Evolutionary conservation across 345 rosid genomes (phyloP).

Genomic region (Barbarea vulgaris): DNA sequence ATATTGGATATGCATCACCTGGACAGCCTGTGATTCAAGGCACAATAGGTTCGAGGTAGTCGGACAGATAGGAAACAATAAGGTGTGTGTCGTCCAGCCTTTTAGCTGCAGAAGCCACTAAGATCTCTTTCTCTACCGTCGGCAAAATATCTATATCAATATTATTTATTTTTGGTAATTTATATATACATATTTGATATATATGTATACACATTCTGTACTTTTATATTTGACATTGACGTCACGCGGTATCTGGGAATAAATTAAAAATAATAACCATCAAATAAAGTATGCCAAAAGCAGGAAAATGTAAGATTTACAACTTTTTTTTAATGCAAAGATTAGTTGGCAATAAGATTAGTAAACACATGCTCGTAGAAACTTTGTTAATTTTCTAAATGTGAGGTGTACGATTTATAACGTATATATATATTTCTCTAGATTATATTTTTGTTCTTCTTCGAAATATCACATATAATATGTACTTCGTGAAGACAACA

Average conservation of each 20-base stretch:
- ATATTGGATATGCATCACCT: conserved; percentile 25
- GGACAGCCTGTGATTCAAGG: conserved; percentile 34
- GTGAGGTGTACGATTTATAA: neutral
- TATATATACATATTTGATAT: neutral
- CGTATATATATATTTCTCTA: too few species aligned
- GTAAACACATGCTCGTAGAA: neutral
- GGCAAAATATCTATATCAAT: neutral
- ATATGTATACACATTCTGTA: neutral
- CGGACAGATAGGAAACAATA: conserved; percentile 38
- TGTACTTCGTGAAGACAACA: neutral
- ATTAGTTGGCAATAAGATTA: neutral
- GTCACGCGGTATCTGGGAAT: neutral
- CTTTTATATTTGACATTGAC: neutral
- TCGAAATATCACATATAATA: neutral
- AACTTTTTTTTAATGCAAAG: neutral
- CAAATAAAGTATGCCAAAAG: neutral
- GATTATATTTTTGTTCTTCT: neutral
- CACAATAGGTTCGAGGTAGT: conserved; percentile 43
- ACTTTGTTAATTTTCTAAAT: neutral
- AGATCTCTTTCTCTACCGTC: conserved; percentile 1
- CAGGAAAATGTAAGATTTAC: neutral
- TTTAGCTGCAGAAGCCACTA: conserved; percentile 28
- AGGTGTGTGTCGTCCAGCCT: conserved; percentile 18
- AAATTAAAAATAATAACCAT: neutral
- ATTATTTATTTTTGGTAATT: neutral